Evolutionary conservation across 2,329 filamentous ascomycete genomes (phyloP), one percentile per base, ranked within the genome.

Genomic region (Clonostachys rhizophaga): DNA sequence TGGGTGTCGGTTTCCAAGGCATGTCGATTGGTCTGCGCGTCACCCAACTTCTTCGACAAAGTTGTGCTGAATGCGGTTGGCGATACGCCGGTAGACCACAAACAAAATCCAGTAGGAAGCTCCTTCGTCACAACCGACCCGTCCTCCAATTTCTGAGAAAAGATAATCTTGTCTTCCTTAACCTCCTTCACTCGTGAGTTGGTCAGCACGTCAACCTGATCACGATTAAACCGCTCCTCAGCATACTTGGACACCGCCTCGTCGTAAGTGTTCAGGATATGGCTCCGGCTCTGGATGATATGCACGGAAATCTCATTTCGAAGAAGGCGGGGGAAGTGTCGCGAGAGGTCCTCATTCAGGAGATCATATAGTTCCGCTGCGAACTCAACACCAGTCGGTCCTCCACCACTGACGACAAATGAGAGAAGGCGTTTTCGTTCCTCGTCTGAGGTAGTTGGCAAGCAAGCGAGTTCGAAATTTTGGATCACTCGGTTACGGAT

Each of bases 241-340:
- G 94, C 92, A 62, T 95, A 99, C 61, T 84, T 84, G 11, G 91
- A 96, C 2, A 99, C 78, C 0, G 90, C 86, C 69, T 99, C 94
- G 54, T 99, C 94, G 62, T 99, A 99, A 1, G 94, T 99, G 71
- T 99, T 99, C 33, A 99, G 76, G 53, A 99, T 99, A 58, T 99
- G 94, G 39, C 87, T 85, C 49, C 94, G 83, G 58, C 90, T 95
- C 63, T 99, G 94, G 52, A 99, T 96, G 42, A 99, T 78, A 61
- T 99, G 95, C 2, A 99, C 92, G 0, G 94, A 97, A 43, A 99
- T 95, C 64, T 99, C 91, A 62, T 97, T 97, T 51, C 94, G 84
- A n/a, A 99, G 70, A 33, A 99, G 82, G 52, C 84, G 85, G 3
- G 94, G 94, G 66, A 96, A 99, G 57, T 87, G 83, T 45, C 78